Conservation (phyloP, 108 stramenopile species). For the Cylindrotheca closterium region DNA sequence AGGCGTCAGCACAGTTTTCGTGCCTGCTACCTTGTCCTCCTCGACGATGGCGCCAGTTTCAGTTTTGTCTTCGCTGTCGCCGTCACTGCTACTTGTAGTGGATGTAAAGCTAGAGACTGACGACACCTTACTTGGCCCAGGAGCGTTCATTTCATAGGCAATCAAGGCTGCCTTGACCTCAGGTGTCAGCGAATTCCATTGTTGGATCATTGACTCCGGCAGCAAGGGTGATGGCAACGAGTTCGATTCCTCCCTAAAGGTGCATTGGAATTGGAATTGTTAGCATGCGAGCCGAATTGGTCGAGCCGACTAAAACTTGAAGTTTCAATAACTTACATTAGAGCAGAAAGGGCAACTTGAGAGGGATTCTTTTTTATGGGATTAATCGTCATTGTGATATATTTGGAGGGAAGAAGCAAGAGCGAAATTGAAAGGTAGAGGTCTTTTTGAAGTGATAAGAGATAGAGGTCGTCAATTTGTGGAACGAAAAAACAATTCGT, state of each 20-base stretch:
- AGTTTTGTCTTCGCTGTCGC: constrained; percentile 21
- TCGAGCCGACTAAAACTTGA: not conserved
- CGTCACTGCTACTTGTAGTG: constrained; percentile 31
- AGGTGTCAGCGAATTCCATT: constrained; percentile 68
- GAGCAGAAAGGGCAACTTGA: constrained; percentile 51
- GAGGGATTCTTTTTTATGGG: constrained; percentile 53
- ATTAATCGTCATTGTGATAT: constrained; percentile 69
- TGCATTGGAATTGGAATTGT: not conserved
- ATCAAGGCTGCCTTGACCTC: constrained; percentile 69
- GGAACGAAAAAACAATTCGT: too few relatives aligned
- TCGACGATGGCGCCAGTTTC: constrained; percentile 36
- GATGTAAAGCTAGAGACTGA: constrained; percentile 50
- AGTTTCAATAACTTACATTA: constrained; percentile 59
- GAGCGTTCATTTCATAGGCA: constrained; percentile 45
- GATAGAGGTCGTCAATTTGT: too few relatives aligned
- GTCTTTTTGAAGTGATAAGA: too few relatives aligned
- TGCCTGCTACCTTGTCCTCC: constrained; percentile 67
- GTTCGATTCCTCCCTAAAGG: constrained; percentile 41
- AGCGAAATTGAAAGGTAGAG: too few relatives aligned
- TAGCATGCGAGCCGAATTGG: not conserved
- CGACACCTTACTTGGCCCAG: constrained; percentile 18
- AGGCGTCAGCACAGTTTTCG: constrained; percentile 57
- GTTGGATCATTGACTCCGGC: constrained; percentile 62
- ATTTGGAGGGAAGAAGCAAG: too few relatives aligned
- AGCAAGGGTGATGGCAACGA: constrained; percentile 32